Conservation (phyloP, 169 alveolate species). For the Cryptosporidium parvum region DNA sequence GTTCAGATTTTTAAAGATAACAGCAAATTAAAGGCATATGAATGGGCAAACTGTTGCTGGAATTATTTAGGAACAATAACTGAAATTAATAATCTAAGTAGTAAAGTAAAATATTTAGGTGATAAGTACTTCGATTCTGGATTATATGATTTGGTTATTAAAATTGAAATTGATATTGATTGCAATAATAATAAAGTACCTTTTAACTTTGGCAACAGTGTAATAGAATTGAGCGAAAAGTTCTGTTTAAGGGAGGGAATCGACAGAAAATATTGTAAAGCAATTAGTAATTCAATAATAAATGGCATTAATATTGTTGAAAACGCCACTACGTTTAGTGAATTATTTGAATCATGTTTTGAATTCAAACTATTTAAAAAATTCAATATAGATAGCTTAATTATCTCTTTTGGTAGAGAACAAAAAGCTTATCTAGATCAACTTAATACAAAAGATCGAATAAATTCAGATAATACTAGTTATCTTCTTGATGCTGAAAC, state of each 20-base stretch:
- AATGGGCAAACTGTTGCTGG: conserved; percentile 27
- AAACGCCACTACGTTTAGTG: neutral
- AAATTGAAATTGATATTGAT: neutral
- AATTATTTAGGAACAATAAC: conserved; percentile 10
- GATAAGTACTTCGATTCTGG: conserved; percentile 38
- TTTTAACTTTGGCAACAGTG: conserved; percentile 45
- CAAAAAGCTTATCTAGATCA: neutral
- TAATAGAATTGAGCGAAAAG: conserved; percentile 17
- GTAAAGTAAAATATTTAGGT: conserved; percentile 12
- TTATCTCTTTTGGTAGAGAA: conserved; percentile 4
- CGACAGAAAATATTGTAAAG: neutral
- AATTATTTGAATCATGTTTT: conserved; percentile 18
- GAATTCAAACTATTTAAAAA: conserved; percentile 29
- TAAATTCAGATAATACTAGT: neutral
- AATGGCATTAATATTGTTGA: conserved; percentile 1
- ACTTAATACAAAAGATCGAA: neutral
- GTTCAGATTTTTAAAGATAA: conserved; percentile 10
- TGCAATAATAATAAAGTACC: conserved; percentile 8
- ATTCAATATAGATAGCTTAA: conserved; percentile 55
- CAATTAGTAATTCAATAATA: conserved; percentile 21
- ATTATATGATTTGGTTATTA: conserved; percentile 13
- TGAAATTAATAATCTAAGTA: neutral
- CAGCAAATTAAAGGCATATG: conserved; percentile 3
- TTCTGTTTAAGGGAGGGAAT: conserved; percentile 64
- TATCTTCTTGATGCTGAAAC: conserved; percentile 7